Evolutionary conservation across 352 stramenopile genomes (phyloP).

Genomic region (Plasmopara muralis): DNA sequence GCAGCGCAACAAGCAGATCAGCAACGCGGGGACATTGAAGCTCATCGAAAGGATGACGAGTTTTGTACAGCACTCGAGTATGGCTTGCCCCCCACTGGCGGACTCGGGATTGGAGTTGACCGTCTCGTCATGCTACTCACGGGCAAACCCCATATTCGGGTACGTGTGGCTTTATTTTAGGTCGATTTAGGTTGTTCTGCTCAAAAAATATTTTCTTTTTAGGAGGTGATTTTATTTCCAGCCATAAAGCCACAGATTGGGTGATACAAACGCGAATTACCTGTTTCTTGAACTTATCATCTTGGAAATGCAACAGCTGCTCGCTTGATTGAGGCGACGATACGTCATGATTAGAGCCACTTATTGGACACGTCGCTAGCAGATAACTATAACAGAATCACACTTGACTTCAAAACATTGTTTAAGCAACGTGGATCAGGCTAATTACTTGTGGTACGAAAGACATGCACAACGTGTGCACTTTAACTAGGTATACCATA

Average conservation of each 20-base stretch:
- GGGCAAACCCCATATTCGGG: conserved; percentile 96
- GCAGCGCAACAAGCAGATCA: conserved; percentile 87
- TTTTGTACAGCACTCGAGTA: conserved; percentile 98
- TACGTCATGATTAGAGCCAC: too few relatives aligned
- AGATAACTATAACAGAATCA: too few relatives aligned
- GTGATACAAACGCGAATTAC: not conserved
- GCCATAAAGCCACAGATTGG: conserved; percentile 90
- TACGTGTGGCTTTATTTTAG: conserved; percentile 20
- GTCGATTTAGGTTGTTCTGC: not conserved
- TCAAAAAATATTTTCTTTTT: not conserved
- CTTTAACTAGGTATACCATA: too few relatives aligned
- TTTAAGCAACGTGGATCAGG: too few relatives aligned
- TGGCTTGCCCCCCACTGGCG: conserved; percentile 94
- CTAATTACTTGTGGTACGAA: too few relatives aligned
- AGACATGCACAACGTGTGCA: too few relatives aligned
- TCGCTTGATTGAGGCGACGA: too few relatives aligned
- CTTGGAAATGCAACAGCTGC: too few relatives aligned
- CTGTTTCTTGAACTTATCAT: conserved; percentile 16
- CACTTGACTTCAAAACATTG: too few relatives aligned
- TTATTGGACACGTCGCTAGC: too few relatives aligned
- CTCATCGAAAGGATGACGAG: conserved; percentile 91
- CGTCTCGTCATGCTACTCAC: conserved; percentile 98
- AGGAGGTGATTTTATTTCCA: conserved; percentile 89
- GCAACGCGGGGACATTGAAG: conserved; percentile 80
- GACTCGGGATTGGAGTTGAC: conserved; percentile 97